phyloP scores from a whole-genome alignment of 495 filamentous ascomycete genomes.

The Aspergillus affinis region DNA sequence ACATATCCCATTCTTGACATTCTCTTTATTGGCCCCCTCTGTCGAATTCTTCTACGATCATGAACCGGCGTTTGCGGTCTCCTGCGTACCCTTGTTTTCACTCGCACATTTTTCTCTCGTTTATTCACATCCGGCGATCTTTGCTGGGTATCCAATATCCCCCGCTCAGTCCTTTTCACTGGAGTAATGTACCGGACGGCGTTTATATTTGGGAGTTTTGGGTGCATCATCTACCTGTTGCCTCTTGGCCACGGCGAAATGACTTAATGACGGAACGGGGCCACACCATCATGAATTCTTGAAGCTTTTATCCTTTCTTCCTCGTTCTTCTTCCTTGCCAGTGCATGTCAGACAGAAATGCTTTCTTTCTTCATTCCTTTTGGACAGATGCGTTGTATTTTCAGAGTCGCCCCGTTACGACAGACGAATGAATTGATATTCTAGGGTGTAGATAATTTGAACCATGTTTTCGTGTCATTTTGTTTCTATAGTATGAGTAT shows the following conservation, averaged over 20 bases:
- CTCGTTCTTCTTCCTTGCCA: conserved; percentile 3
- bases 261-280: conserved; percentile 41
- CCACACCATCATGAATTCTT: conserved; percentile 20
- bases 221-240: conserved; percentile 35
- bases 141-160: conserved; percentile 9
- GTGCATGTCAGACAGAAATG: conserved; percentile 17
- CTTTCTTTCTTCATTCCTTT: conserved; percentile 10
- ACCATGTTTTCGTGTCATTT: not conserved
- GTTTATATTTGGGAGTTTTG: conserved; percentile 40
- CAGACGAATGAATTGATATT: conserved; percentile 19
- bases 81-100: not conserved
- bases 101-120: not conserved
- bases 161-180: conserved; percentile 20
- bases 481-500: not conserved
- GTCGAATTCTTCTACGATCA: not conserved
- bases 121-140: not conserved
- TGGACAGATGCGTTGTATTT: conserved; percentile 9
- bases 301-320: not conserved
- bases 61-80: not conserved
- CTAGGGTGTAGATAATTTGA: not conserved
- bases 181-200: conserved; percentile 29
- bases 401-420: conserved; percentile 12
- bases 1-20: not conserved
- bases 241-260: conserved; percentile 32
- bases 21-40: conserved; percentile 3